Evolutionary conservation across 768 basidiomycete species (phyloP), one percentile per base, ranked within the genome.

Genomic region (Hericium rajendrae): DNA sequence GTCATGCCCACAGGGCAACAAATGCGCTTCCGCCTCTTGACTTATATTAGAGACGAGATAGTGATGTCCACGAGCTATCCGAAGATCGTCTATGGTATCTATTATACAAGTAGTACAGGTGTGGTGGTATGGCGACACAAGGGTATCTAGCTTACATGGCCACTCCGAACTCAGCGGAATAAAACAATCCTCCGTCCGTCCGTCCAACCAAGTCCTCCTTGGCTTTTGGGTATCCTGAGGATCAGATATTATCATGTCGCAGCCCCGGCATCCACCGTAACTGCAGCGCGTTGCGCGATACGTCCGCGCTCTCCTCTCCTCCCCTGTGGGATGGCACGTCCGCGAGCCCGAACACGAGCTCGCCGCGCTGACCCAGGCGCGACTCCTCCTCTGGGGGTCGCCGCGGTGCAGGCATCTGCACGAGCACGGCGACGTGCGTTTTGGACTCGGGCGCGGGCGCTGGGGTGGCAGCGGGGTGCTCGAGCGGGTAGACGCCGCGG

Each of bases 321-420:
- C 43, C 16, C 43, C 15, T 8, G 6, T 46, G 9, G 2, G 8
- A 46, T 11, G 24, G 49, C 22, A 51, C 24, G 49, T 50, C 24
- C 6, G 49, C 49, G 18, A 50, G 28, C 15, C 49, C 49, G 20
- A 50, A 15, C 49, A 24, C 24, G 16, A 20, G 24, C 28, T 24
- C 22, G 6, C 49, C 49, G 20, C 24, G 18, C 49, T 50, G 18
- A 2, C 49, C 49, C 22, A 50, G 15, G 6, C 28, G 18, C 24
- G 15, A 0, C 4, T 50, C 28, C 15, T 50, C 24, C 49, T 6
- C 13, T 18, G 24, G 1, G 15, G 8, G n/a, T 1, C 18, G 15
- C 16, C 28, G 6, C 13, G 13, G 60, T 12, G 55, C 57, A 0
- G 61, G 62, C 62, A 63, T 63, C 12, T 48, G 51, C 11, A 63